Percentiles rank a stretch among this genome's conserved stretches.
Evolutionary conservation across 2,329 filamentous ascomycete genomes (phyloP).

Genomic region (Ramularia endophylla): DNA sequence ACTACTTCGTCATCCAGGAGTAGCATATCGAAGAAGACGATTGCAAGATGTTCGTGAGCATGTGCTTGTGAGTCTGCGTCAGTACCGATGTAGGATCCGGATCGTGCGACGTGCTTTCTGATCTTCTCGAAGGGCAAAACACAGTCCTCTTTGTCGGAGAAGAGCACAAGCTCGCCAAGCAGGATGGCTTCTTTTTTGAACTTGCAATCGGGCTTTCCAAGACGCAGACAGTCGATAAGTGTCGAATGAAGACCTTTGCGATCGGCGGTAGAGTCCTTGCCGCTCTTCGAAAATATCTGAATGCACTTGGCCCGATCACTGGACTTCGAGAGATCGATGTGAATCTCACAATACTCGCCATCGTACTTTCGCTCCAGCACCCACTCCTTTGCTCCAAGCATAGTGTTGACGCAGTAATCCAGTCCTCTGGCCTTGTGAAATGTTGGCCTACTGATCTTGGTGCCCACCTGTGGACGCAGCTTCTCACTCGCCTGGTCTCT

Average conservation of each 20-base stretch:
- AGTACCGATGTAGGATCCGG: constrained; percentile 63
- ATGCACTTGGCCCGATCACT: constrained; percentile 44
- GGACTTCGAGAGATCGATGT: constrained; percentile 60
- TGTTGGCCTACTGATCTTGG: constrained; percentile 42
- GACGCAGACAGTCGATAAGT: constrained; percentile 58
- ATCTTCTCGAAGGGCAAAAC: constrained; percentile 77
- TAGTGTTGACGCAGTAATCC: constrained; percentile 61
- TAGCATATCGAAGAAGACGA: constrained; percentile 57
- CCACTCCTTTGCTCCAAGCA: constrained; percentile 56
- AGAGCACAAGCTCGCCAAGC: constrained; percentile 78
- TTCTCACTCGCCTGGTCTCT: constrained; percentile 28
- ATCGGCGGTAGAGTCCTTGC: constrained; percentile 79
- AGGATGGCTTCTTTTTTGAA: constrained; percentile 66
- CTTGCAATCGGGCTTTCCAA: constrained; percentile 54
- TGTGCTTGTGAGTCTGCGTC: constrained; percentile 59
- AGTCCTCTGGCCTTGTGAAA: constrained; percentile 49
- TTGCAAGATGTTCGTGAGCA: constrained; percentile 52
- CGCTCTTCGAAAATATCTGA: constrained; percentile 86
- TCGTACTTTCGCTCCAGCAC: constrained; percentile 79
- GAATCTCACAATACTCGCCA: constrained; percentile 82
- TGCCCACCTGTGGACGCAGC: constrained; percentile 33
- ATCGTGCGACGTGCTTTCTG: constrained; percentile 69
- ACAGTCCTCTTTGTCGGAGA: constrained; percentile 57
- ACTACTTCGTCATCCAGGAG: constrained; percentile 50
- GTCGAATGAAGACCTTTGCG: constrained; percentile 55